Base-by-base conservation (phyloP, 2,329 filamentous ascomycete species). In the Cytospora mali region DNA sequence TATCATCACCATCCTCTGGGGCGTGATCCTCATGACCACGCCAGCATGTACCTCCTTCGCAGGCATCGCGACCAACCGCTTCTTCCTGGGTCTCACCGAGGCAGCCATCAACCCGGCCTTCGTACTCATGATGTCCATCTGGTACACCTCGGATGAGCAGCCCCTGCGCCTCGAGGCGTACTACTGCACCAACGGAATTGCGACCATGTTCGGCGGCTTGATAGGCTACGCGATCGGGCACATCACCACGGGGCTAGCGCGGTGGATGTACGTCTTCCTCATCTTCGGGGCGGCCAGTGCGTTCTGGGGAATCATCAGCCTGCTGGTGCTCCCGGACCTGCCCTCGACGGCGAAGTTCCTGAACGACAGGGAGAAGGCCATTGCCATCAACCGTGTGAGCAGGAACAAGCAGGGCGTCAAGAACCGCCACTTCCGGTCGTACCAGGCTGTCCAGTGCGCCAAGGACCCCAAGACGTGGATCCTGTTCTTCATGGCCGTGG, bases 331-430 rank as follows among this genome's bases (percentile, higher is more conserved):
- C 1, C 84, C 88, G 0, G 86, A 91, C 69, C 78, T 81, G 2
- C 86, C 86, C 0, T 80, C 85, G 23, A 86, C 82, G 0, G 85
- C 87, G 3, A 83, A 81, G 64, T 89, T 87, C 69, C 79, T 92
- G 39, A 81, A 75, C 5, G 70, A 76, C 0, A 79, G 83, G 54
- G 87, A 91, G 69, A 82, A 81, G 56, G 75, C 74, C 2, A 78
- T 87, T 18, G 83, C 83, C 5, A 76, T 84, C 14, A 80, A 81
- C 54, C 79, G 84, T 27, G 79, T 85, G 0, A 75, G 79, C 0
- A 72, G 71, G 6, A 85, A 86, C 66, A 73, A 76, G 11, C 78
- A 82, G 62, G 84, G 83, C 0, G 78, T 85, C 56, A 84, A 84
- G 69, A 85, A 83, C 65, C 74, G 75, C 7, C 74, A 81, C 28